phyloP scores from a whole-genome alignment of 148 eudicot species.

The Fagopyrum homotropicum region DNA sequence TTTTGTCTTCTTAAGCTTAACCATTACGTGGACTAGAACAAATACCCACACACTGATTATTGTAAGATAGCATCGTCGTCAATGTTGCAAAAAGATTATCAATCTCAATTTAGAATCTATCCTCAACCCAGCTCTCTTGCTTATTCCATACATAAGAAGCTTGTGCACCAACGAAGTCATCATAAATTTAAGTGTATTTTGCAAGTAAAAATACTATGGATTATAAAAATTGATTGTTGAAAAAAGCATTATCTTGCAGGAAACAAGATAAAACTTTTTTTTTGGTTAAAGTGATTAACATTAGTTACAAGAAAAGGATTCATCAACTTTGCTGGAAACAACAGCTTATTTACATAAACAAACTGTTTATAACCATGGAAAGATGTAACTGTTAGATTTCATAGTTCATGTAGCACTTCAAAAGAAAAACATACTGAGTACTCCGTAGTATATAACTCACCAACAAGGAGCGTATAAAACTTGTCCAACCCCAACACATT shows the following conservation, averaged over 20 bases:
- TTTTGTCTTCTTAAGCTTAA: background rate
- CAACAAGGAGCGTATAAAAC: slow-evolving; percentile 64
- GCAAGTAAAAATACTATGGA: background rate
- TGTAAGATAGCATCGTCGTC: background rate
- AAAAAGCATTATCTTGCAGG: background rate
- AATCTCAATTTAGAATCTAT: background rate
- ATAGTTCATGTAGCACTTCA: background rate
- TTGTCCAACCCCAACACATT: slow-evolving; percentile 58
- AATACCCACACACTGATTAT: background rate
- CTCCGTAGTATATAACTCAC: slow-evolving; percentile 27
- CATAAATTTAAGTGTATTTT: background rate
- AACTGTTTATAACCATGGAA: background rate
- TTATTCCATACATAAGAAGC: background rate
- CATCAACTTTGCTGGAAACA: background rate
- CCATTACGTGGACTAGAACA: background rate
- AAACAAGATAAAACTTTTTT: background rate
- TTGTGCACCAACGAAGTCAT: background rate
- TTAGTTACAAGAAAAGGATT: slow-evolving; percentile 2
- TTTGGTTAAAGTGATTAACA: background rate
- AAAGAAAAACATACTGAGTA: background rate
- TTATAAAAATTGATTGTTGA: background rate
- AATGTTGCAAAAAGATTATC: background rate
- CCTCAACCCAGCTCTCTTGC: background rate
- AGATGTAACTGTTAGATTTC: background rate
- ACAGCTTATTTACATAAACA: background rate